Base-by-base conservation (phyloP, 2,329 filamentous ascomycete genomes). In the Penicillium sp. region DNA sequence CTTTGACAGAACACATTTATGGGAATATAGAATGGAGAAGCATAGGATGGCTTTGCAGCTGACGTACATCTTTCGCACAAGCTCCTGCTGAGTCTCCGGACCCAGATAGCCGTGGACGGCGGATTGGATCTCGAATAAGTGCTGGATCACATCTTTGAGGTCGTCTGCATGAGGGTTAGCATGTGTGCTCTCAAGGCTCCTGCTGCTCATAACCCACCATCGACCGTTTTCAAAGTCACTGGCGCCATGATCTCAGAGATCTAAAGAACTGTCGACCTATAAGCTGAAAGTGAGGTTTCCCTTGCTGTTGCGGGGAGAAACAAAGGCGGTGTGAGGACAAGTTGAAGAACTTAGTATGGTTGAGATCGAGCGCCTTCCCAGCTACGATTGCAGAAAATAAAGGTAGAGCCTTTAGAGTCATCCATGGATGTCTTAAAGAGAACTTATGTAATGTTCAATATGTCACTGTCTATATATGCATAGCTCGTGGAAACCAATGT, bases 41-140 rank as follows among this genome's bases (percentile, higher is more conserved):
- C 16, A 32, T 18, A 16, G 21, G 32, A n/a, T 32, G 6, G 5
- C 16, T 34, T 25, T 39, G 16, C 3, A n/a, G 46, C 5, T 29
- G 46, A 60, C 60, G 41, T 68, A 85, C 81, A 86, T 81, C 62
- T 86, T 83, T 23, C 76, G 72, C 41, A 82, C 80, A 66, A 86
- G 80, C 34, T 82, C 80, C 49, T 81, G 76, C 60, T 83, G 79
- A 6, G 82, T 84, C 48, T 78, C 76, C 32, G 76, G 73, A 39
- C 82, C 82, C 58, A 84, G 77, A 64, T 86, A 84, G 60, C 84
- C 83, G 66, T 84, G 79, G 1, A 78, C 75, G n/a, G 76, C 76
- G 31, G 80, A 79, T 69, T 86, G 82, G 42, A 84, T 80, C 60
- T 84, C 79, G 73, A 83, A 86, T 49, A 87, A 77, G 62, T 83